Conservation (phyloP, 2,329 filamentous ascomycete genomes). For the Fusarium sp. region DNA sequence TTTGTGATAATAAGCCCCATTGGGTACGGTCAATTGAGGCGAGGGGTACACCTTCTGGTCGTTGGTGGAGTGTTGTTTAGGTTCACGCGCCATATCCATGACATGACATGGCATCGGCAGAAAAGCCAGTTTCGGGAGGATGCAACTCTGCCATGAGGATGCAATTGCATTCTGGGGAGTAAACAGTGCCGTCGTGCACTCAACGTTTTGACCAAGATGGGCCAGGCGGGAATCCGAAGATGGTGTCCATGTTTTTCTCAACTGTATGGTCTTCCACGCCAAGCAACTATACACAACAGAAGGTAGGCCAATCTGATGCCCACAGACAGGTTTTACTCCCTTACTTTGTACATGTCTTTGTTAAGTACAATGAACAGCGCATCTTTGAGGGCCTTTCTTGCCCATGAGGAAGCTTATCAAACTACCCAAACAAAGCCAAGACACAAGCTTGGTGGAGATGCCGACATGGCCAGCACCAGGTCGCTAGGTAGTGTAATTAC, state of each 20-base stretch:
- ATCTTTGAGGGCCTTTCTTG: background rate
- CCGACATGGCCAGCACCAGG: no score
- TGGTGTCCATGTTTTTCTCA: background rate
- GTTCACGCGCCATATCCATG: background rate
- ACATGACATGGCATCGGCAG: background rate
- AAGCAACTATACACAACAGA: background rate
- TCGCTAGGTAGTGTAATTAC: no score
- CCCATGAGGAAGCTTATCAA: no score
- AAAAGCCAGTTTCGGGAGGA: background rate
- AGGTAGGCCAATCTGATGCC: no score
- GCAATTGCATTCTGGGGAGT: background rate
- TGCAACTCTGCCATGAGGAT: background rate
- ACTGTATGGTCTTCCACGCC: background rate
- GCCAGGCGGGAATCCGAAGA: background rate
- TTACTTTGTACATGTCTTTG: background rate
- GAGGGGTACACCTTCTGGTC: background rate
- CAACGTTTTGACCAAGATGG: background rate
- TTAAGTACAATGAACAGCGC: background rate
- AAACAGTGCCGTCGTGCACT: background rate
- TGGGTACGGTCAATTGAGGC: background rate
- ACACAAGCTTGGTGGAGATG: no score
- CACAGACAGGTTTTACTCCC: no score
- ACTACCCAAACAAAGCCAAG: no score
- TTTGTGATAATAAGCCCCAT: slow-evolving; percentile 3
- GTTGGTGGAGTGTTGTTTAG: background rate